Base-by-base conservation (phyloP, 192 early-diverging fungal species). In the Coemansia sp. region DNA sequence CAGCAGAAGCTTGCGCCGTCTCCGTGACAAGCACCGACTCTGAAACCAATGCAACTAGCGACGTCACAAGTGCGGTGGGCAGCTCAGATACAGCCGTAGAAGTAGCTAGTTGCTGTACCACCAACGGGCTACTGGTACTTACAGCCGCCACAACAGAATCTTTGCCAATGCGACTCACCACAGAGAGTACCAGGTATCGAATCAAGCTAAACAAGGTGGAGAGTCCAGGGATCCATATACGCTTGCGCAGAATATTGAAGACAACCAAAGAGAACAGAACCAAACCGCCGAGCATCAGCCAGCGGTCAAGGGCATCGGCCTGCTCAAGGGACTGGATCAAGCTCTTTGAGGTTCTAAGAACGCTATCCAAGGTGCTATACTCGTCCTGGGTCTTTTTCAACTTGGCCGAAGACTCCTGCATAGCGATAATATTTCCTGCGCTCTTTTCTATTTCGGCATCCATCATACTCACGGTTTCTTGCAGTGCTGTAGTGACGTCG, bases 381-480 rank as follows among this genome's bases (percentile, higher is more conserved):
- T 76, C 65, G 36, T 29, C 57, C n/a, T 69, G 70, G 16, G 83
- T 70, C 64, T 69, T 72, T 18, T 64, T 58, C 61, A 85, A 39
- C 55, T 34, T 55, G 1, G 65, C 70, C 5, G 83, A 68, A 20
- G 83, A 85, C n/a, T 80, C 83, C 22, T 71, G 60, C 65, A 85
- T 52, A 3, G 76, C 72, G 4, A 39, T 52, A 27, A 74, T 69
- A 66, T 85, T 85, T 39, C 66, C 69, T 3, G 61, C 78, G 47
- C 83, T 85, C 69, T 85, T 85, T 52, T 85, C 79, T 24, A 85
- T 80, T 70, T 85, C 83, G 18, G 69, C 69, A 31, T 74, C 70
- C 83, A 85, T 85, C 77, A 85, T 77, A 27, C 75, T 68, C n/a
- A 85, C 83, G 0, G 83, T 85, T 55, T 85, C 74, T 39, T 76